These are phyloP conservation scores for Chenopodium album DNA, from an alignment of 148 eudicot species.

Conservation along the genomic window DNA sequence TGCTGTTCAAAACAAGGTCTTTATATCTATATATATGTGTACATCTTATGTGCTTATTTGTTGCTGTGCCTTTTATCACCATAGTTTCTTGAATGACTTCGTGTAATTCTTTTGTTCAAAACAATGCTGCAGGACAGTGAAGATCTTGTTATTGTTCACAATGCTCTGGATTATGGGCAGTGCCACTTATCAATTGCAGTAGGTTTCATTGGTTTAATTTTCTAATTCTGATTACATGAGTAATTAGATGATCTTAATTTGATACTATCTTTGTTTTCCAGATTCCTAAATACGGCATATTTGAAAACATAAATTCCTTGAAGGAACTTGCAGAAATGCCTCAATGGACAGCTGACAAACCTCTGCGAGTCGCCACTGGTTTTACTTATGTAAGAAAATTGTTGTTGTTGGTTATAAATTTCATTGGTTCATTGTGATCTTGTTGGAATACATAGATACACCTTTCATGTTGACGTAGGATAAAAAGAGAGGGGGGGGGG, in stretches of 20 bases:
- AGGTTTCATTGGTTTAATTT: constrained; percentile 30
- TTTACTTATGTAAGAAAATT: constrained; percentile 68
- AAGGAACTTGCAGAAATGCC: constrained; percentile 94
- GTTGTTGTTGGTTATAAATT: not conserved
- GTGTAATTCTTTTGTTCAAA: not conserved
- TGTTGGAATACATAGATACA: not conserved
- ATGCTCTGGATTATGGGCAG: constrained; percentile 80
- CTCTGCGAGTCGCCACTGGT: constrained; percentile 91
- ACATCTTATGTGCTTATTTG: not conserved
- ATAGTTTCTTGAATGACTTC: not conserved
- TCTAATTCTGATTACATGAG: not conserved
- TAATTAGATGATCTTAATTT: constrained; percentile 4
- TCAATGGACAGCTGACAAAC: constrained; percentile 90
- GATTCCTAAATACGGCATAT: constrained; percentile 96
- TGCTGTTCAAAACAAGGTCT: not conserved
- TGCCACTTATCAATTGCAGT: constrained; percentile 91
- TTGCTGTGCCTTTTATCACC: not conserved
- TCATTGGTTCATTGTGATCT: constrained; percentile 2
- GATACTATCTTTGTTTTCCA: constrained; percentile 30
- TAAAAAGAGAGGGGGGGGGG: not conserved
- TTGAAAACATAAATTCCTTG: constrained; percentile 84
- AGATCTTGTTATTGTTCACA: constrained; percentile 85
- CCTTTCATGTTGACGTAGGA: not conserved
- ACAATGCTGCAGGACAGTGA: constrained; percentile 61
- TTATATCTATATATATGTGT: not conserved